phyloP scores from a whole-genome alignment of 345 rosid genomes.

The Rhodamnia argentea region DNA sequence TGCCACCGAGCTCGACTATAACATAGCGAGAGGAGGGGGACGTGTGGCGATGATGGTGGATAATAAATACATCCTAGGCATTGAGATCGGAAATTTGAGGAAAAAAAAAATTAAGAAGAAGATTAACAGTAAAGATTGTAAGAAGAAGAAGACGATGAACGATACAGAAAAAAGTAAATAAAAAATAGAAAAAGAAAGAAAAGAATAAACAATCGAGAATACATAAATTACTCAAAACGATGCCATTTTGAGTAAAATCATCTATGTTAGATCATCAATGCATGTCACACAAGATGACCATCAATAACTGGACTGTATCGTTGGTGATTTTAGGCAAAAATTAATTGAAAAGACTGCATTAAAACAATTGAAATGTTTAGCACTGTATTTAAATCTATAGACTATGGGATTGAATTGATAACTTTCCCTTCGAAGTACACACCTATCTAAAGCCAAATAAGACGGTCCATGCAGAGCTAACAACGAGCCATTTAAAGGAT shows the following conservation, averaged over 20 bases:
- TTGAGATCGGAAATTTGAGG: not conserved
- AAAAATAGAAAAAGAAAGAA: not conserved
- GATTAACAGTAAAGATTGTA: not conserved
- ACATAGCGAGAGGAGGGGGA: not conserved
- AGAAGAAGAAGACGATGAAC: not conserved
- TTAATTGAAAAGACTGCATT: rapidly evolving
- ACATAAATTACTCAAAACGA: not conserved
- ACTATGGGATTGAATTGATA: not conserved
- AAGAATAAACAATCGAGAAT: not conserved
- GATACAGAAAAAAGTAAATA: not conserved
- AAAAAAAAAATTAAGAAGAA: not conserved
- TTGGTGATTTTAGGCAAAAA: not conserved
- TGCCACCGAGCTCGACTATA: not conserved
- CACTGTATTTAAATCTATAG: not conserved
- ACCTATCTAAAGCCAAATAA: not conserved
- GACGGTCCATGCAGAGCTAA: not conserved
- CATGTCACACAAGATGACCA: rapidly evolving
- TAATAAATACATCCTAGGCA: not conserved
- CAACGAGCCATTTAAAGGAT: not conserved
- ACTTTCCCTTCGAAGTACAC: not conserved
- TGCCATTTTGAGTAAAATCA: not conserved
- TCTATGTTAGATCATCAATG: rapidly evolving
- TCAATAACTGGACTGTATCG: not conserved
- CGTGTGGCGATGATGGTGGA: not conserved
- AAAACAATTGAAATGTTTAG: not conserved